Base-by-base conservation (phyloP, 805 yeast genomes). In the Kodamaea kaohsiungensis region DNA sequence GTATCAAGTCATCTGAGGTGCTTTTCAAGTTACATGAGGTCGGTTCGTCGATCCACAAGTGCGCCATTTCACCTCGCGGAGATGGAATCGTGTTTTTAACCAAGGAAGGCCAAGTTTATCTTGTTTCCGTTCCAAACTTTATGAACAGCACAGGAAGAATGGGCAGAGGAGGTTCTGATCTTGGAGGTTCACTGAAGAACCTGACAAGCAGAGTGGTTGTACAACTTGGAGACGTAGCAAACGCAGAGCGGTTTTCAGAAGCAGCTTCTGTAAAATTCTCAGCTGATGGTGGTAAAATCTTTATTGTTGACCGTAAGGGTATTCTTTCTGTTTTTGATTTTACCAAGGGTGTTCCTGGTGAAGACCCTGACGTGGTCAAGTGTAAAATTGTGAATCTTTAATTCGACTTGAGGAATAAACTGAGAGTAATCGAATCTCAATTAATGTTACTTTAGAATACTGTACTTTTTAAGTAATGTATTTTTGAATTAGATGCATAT, bases 1-100 rank as follows among this genome's bases (percentile, higher is more conserved):
- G 58, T 9, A 65, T 71, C 17, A 67, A 63, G 40, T 65, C 71
- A 18, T 62, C 72, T 1, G 76, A 71, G 49, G 57, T 67, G 8
- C 50, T 73, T 10, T 69, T 86, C 65, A 80, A 86, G 59, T 73
- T 91, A 13, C 89, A 87, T 53, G 96, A 92, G 62, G 80, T 92
- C 13, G 98, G 98, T 0, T 82, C 88, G 2, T 76, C 83, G 5
- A 88, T 91, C 54, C 96, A 92, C 66, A 77, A 78, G 46, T 82
- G 87, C 53, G 85, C 86, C 18, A 79, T 89, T 0, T 88, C 96
- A 2, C 97, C 97, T 1, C 75, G 96, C 18, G 92, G 95, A 30
- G 96, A 91, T 65, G 87, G 95, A 0, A 77, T 91, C 27, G 96
- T 93, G 2, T 87, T 89, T 60, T 69, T 91, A 17, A 95, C 88